These are phyloP conservation scores for Triticum urartu DNA, from an alignment of 176 grass and related monocot species.

Conservation along the genomic window DNA sequence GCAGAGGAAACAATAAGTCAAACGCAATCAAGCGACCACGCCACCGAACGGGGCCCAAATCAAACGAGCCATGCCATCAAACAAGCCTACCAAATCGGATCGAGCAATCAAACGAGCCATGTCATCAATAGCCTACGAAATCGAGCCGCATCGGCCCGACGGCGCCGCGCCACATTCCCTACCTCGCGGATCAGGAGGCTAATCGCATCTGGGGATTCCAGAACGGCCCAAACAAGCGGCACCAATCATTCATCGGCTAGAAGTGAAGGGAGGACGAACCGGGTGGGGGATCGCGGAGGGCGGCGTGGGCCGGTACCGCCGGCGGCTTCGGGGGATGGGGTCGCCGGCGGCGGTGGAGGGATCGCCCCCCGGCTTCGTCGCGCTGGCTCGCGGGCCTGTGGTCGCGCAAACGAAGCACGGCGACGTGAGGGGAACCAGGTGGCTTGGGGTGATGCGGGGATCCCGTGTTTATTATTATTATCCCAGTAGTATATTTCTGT, in stretches of 20 bases:
- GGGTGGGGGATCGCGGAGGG: neutral
- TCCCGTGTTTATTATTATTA: neutral
- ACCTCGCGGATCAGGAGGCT: neutral
- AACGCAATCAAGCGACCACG: constrained; percentile 11
- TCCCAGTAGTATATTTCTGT: constrained; percentile 8
- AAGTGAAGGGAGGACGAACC: constrained; percentile 24
- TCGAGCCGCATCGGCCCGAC: neutral
- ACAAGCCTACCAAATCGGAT: neutral
- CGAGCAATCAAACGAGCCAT: neutral
- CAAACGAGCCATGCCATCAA: neutral
- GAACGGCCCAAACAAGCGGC: neutral
- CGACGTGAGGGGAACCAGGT: neutral
- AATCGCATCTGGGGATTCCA: neutral
- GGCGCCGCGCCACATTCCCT: constrained; percentile 2
- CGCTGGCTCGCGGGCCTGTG: constrained; percentile 10
- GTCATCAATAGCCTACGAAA: neutral
- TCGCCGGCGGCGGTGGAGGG: constrained; percentile 52
- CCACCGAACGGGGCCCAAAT: neutral
- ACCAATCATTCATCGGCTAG: neutral
- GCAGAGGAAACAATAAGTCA: neutral
- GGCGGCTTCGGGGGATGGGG: constrained; percentile 33
- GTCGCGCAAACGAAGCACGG: constrained; percentile 35
- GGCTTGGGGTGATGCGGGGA: neutral
- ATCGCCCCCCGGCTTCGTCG: constrained; percentile 40
- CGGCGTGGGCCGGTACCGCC: constrained; percentile 25